A percentile compares a stretch with the other conserved stretches of the same genome.
Conservation (phyloP, 768 basidiomycete genomes). For the Saitozyma podzolica region DNA sequence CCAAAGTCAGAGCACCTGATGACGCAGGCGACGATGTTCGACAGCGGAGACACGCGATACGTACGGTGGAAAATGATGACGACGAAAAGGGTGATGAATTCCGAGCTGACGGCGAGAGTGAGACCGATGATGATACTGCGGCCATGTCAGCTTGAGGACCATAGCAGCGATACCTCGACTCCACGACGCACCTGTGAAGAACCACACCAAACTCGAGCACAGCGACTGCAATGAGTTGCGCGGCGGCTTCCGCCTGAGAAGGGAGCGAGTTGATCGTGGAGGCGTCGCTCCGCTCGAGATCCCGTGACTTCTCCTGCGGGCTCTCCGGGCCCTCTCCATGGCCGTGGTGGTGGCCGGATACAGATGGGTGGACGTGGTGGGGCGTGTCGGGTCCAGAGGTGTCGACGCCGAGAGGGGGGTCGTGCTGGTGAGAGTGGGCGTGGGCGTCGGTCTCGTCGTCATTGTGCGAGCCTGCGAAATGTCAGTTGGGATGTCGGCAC, state of each 20-base stretch:
- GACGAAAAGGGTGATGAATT: constrained; percentile 82
- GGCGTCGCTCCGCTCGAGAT: constrained; percentile 3
- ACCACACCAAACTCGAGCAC: constrained; percentile 94
- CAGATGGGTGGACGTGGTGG: constrained; percentile 25
- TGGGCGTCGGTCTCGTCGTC: constrained; percentile 38
- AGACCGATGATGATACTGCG: constrained; percentile 78
- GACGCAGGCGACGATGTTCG: too few species aligned
- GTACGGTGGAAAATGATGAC: constrained; percentile 89
- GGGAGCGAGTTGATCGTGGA: constrained; percentile 16
- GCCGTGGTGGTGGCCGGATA: constrained; percentile 25
- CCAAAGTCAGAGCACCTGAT: too few species aligned
- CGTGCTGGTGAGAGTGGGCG: constrained; percentile 49
- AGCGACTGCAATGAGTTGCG: constrained; percentile 67
- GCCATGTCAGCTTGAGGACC: neutral
- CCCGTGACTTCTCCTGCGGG: neutral
- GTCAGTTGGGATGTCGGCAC: neutral
- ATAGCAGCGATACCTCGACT: neutral
- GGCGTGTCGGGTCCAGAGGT: constrained; percentile 23
- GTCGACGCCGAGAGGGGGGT: constrained; percentile 50
- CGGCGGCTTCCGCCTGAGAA: constrained; percentile 48
- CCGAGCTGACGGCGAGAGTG: constrained; percentile 81
- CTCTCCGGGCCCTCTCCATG: too few species aligned
- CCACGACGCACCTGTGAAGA: constrained; percentile 64
- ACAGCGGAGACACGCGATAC: constrained; percentile 45
- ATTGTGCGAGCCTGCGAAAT: constrained; percentile 29